Conservation (phyloP, 2,329 filamentous ascomycete species). For the Verticillium nubilum region DNA sequence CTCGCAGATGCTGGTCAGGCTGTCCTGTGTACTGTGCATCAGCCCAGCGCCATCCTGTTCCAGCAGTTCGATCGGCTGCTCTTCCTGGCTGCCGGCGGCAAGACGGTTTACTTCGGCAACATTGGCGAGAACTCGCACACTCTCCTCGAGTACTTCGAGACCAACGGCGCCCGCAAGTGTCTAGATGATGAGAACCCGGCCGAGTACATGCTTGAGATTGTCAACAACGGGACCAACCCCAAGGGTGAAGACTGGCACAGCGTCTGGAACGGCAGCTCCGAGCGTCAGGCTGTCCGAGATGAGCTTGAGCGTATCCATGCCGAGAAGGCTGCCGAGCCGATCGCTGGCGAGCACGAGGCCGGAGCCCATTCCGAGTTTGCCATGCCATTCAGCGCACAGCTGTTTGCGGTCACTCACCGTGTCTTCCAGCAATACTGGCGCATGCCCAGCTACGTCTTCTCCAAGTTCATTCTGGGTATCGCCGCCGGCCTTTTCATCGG, state of each 20-base stretch:
- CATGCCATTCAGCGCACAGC: constrained; percentile 63
- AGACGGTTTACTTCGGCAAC: constrained; percentile 64
- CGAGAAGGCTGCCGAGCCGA: constrained; percentile 28
- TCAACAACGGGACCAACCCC: constrained; percentile 33
- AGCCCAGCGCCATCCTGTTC: constrained; percentile 48
- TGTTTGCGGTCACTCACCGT: constrained; percentile 58
- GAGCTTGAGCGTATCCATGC: constrained; percentile 61
- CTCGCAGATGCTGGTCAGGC: constrained; percentile 50
- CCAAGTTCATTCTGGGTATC: constrained; percentile 58
- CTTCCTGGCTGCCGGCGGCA: constrained; percentile 59
- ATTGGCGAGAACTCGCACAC: constrained; percentile 55
- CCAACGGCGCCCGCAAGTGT: constrained; percentile 56
- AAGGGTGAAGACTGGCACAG: constrained; percentile 56
- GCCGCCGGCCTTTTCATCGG: constrained; percentile 66
- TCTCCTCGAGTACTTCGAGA: constrained; percentile 59
- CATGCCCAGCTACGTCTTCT: constrained; percentile 71
- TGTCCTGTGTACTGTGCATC: constrained; percentile 50
- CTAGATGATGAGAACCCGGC: constrained; percentile 63
- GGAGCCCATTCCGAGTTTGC: constrained; percentile 63
- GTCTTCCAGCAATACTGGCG: constrained; percentile 84
- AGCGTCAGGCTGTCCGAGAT: constrained; percentile 44
- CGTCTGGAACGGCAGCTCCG: constrained; percentile 55
- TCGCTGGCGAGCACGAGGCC: constrained; percentile 10
- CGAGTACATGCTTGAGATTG: constrained; percentile 65
- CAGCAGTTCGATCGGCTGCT: constrained; percentile 55